Evolutionary conservation across 2,329 filamentous ascomycete genomes (phyloP), one percentile per base, ranked within the genome.

Genomic region (Exophiala viscosa): DNA sequence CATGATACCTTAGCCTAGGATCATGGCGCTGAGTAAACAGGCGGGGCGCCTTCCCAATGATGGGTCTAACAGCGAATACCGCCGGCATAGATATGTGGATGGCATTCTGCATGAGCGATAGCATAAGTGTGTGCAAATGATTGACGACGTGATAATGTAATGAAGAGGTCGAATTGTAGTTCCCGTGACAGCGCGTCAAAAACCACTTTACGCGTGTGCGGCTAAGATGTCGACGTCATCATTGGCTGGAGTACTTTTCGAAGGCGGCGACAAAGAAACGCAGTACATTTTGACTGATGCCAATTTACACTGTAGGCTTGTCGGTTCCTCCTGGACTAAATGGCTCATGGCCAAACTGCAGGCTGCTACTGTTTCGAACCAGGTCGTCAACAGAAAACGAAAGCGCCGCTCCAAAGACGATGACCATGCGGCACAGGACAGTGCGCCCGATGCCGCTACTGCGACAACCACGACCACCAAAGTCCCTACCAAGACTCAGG

Each of bases 401-500:
- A 78, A 77, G 61, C 64, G 74, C 32, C 77, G 76, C 60, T 66
- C 69, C 39, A 43, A 42, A 35, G 50, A 45, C 7, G 42, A 63
- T 18, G 51, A 50, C 20, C 5, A 40, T 13, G 17, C 20, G 20
- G 41, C 48, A 41, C 46, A n/a, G n/a, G 39, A 46, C 8, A 8
- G 33, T 20, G 18, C 11, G 34, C 18, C 48, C 38, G 40, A 38
- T 40, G 3, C 39, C 23, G 15, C 48, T 13, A 39, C 28, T n/a
- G 20, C 13, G 7, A 32, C 53, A 8, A 54, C 62, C 14, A 68
- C 68, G 3, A 77, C 71, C 3, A 73, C 71, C 1, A 75, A 67
- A 15, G 65, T 83, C 13, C 75, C 77, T 2, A 82, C 80, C 1
- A 84, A 83, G 64, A 76, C 72, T 20, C 71, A 78, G 43, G 79